Evolutionary conservation across 352 stramenopile species (phyloP).

Genomic region (Pythium folliculosum): DNA sequence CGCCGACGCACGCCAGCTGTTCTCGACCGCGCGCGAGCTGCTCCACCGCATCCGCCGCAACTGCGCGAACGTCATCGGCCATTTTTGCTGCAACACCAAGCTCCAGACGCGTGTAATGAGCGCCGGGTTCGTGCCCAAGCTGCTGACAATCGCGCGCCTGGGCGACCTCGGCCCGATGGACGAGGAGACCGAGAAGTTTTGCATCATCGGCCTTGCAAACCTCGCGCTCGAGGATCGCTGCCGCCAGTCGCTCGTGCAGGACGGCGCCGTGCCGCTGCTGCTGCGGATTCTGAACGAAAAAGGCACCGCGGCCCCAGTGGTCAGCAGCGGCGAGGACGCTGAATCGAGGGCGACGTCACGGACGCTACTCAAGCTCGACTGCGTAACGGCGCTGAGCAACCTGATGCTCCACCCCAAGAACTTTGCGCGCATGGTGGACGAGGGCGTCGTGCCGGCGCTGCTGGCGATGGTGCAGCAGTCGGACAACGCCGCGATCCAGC

Average conservation of each 20-base stretch:
- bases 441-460: conserved; percentile 73
- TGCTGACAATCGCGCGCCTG: conserved; percentile 42
- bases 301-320: conserved; percentile 5
- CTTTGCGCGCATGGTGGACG: conserved; percentile 73
- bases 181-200: conserved; percentile 67
- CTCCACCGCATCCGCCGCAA: conserved; percentile 37
- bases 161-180: conserved; percentile 23
- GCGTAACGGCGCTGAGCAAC: conserved; percentile 79
- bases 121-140: conserved; percentile 51
- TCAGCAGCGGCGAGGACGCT: background rate
- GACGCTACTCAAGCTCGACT: conserved; percentile 75
- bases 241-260: conserved; percentile 56
- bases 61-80: conserved; percentile 58
- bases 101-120: conserved; percentile 58
- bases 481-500: conserved; percentile 65
- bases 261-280: conserved; percentile 59
- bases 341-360: background rate
- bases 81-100: conserved; percentile 79
- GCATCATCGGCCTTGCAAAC: conserved; percentile 70
- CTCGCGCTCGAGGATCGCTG: conserved; percentile 75
- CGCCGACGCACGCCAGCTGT: background rate
- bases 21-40: conserved; percentile 5
- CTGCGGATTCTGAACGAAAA: conserved; percentile 44
- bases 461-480: conserved; percentile 53
- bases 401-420: conserved; percentile 82